Percentiles rank a stretch among this genome's conserved stretches.
Evolutionary conservation across 73 alveolate species (phyloP).

Genomic region (Stentor coeruleus): DNA sequence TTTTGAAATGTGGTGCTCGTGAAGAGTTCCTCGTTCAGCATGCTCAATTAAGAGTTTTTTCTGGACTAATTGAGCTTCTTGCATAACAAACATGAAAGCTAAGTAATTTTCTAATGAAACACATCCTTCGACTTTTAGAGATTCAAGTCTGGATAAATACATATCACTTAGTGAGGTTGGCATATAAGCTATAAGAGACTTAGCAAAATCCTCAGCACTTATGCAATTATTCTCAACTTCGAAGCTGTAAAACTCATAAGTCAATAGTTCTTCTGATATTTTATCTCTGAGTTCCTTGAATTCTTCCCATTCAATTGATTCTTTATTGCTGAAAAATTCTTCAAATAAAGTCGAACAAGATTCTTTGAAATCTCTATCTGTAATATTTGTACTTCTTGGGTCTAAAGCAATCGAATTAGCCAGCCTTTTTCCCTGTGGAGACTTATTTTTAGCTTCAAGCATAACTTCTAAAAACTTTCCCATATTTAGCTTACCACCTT

Average conservation of each 20-base stretch:
- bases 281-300: constrained; percentile 30
- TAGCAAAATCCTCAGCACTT: constrained; percentile 64
- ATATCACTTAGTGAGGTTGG: constrained; percentile 30
- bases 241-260: constrained; percentile 56
- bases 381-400: constrained; percentile 42
- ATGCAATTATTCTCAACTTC: constrained; percentile 50
- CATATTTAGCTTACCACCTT: constrained; percentile 30
- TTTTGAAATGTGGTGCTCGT: constrained; percentile 26
- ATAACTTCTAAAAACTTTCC: constrained; percentile 34
- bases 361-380: constrained; percentile 47
- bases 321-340: constrained; percentile 32
- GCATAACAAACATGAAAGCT: constrained; percentile 53
- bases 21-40: constrained; percentile 33
- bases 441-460: constrained; percentile 42
- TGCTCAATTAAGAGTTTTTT: constrained; percentile 28
- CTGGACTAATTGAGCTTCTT: constrained; percentile 42
- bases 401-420: constrained; percentile 44
- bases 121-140: constrained; percentile 39
- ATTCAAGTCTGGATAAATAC: constrained; percentile 43
- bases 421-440: constrained; percentile 46
- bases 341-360: constrained; percentile 30
- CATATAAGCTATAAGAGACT: constrained; percentile 48
- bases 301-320: constrained; percentile 30
- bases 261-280: constrained; percentile 38
- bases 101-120: constrained; percentile 47